phyloP scores from a whole-genome alignment of 345 rosid species.

The Hypericum androsaemum region DNA sequence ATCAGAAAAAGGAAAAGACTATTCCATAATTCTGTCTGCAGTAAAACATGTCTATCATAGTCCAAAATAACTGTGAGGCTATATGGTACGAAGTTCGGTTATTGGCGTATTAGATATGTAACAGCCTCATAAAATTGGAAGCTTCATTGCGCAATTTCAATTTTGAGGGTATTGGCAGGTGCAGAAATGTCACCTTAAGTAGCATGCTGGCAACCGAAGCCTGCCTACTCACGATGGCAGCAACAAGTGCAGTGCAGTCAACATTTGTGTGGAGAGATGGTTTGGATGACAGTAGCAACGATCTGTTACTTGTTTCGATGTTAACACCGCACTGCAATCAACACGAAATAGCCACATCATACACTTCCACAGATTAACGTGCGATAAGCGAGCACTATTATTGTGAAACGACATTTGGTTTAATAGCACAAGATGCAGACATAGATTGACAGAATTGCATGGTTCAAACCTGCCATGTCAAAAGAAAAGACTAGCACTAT shows the following conservation, averaged over 20 bases:
- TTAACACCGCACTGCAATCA: slow-evolving; percentile 24
- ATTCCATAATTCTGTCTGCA: too few relatives aligned
- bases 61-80: not conserved
- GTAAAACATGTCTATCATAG: too few relatives aligned
- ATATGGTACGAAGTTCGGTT: too few relatives aligned
- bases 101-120: not conserved
- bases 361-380: slow-evolving; percentile 4
- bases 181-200: slow-evolving; percentile 18
- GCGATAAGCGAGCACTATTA: not conserved
- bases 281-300: slow-evolving; percentile 20
- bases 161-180: not conserved
- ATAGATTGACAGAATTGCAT: too few relatives aligned
- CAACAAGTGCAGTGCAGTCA: slow-evolving; percentile 25
- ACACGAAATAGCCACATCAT: not conserved
- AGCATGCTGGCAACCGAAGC: slow-evolving; percentile 23
- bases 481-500: too few relatives aligned
- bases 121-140: too few relatives aligned
- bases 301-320: slow-evolving; percentile 13
- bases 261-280: slow-evolving; percentile 26
- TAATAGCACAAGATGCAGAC: too few relatives aligned
- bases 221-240: slow-evolving; percentile 30
- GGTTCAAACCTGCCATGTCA: too few relatives aligned
- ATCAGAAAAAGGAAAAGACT: not conserved
- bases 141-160: too few relatives aligned
- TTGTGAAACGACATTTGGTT: too few relatives aligned